Conservation (phyloP, 208 protist species). For the Jaenimonas drosophilae region DNA sequence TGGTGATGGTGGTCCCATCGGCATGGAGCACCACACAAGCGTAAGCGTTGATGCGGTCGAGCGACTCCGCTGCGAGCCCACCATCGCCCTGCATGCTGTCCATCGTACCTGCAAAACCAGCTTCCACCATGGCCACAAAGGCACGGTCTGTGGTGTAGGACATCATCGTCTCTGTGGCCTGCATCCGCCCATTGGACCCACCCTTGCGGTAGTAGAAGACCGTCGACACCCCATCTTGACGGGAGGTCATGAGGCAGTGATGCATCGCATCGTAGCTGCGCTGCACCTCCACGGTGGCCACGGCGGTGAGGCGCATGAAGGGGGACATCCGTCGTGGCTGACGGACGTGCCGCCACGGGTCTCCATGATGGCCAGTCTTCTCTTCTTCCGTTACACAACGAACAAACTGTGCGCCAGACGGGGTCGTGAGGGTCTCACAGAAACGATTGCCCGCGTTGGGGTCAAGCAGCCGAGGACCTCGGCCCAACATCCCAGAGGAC, state of each 20-base stretch:
- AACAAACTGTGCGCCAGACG: constrained; percentile 3
- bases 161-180: neutral
- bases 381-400: neutral
- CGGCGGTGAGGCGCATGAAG: constrained; percentile 6
- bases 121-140: too few relatives aligned
- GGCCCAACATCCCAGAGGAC: too few relatives aligned
- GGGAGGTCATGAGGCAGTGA: constrained; percentile 39
- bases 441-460: neutral
- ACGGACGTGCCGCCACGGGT: neutral
- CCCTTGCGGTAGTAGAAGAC: constrained; percentile 27
- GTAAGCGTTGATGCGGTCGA: constrained; percentile 4
- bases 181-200: neutral
- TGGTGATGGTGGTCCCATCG: constrained; percentile 56
- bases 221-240: constrained; percentile 50
- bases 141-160: constrained; percentile 2
- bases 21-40: constrained; percentile 39
- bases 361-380: neutral
- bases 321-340: neutral
- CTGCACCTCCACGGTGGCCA: constrained; percentile 1
- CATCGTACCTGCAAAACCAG: too few relatives aligned
- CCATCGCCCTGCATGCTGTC: neutral
- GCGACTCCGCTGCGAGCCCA: neutral
- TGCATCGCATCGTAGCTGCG: constrained; percentile 36
- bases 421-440: constrained; percentile 1
- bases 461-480: too few relatives aligned